These are phyloP conservation scores for Coemansia sp. DNA, from an alignment of 192 early-diverging fungal species.

Conservation along the genomic window DNA sequence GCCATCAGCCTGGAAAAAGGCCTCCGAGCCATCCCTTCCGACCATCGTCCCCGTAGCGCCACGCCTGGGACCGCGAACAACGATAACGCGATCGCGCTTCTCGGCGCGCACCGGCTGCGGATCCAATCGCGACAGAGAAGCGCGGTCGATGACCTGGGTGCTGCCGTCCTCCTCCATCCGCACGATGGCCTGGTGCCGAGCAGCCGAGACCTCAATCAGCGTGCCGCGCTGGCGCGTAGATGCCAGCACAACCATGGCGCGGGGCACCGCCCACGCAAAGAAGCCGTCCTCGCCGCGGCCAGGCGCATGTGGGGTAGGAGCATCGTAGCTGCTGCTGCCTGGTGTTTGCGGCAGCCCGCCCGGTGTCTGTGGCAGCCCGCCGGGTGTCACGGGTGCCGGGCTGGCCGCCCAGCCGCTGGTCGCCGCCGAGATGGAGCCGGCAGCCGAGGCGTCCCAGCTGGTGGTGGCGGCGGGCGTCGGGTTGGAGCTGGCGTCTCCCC, in stretches of 20 bases:
- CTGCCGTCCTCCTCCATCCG: conserved; percentile 50
- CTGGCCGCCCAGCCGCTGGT: conserved; percentile 29
- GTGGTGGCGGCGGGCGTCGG: conserved; percentile 10
- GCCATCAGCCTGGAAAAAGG: conserved; percentile 67
- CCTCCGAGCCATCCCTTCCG: conserved; percentile 71
- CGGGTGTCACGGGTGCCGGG: conserved; percentile 53
- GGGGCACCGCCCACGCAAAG: conserved; percentile 54
- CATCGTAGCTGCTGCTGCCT: conserved; percentile 41
- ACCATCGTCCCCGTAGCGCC: conserved; percentile 65
- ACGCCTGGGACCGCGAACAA: conserved; percentile 60
- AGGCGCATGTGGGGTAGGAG: conserved; percentile 25
- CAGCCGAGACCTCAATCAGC: conserved; percentile 53
- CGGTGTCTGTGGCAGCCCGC: conserved; percentile 35
- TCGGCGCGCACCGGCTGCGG: conserved; percentile 59
- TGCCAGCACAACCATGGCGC: conserved; percentile 37
- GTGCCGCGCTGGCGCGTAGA: conserved; percentile 50
- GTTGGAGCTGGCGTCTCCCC: conserved; percentile 26
- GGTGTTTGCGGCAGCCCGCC: conserved; percentile 26
- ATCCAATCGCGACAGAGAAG: conserved; percentile 24
- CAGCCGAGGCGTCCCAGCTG: conserved; percentile 42
- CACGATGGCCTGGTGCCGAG: conserved; percentile 55
- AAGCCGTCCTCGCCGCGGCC: conserved; percentile 52
- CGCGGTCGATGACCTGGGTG: conserved; percentile 41
- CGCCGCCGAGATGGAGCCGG: conserved; percentile 12
- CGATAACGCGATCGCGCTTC: conserved; percentile 72